Base-by-base conservation (phyloP, 108 stramenopile genomes). In the Pseudonitzschia multiseries region DNA sequence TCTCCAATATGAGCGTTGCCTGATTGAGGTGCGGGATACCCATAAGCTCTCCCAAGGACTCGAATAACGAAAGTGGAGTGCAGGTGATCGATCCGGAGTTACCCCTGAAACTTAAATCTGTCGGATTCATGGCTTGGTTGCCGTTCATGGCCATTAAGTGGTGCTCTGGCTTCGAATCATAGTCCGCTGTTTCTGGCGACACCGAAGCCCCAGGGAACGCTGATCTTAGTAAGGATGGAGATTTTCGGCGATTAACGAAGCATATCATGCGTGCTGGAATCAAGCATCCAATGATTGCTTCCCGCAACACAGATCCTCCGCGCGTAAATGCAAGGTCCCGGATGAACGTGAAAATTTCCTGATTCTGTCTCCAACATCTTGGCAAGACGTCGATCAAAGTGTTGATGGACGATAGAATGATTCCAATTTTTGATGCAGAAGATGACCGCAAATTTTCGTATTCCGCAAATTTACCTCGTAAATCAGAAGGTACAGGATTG, bases 141-240 rank as follows among this genome's bases (percentile, higher is more conserved):
- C 70, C 69, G 27, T 64, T 67, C 22, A 85, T 65, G n/a, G n/a
- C n/a, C n/a, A 17, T 78, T 32, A 65, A 78, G 73, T 36, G 79
- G 13, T 87, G 69, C 14, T 81, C 65, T 50, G 75, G 65, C 24
- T 83, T 81, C 10, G 71, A 77, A 40, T 94, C 87, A 10, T 76
- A 70, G 0, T 90, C 86, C 10, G 82, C 88, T 29, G 82, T 72
- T 27, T 89, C 90, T 18, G 32, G 56, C 4, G 81, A 70, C 18
- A 89, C 68, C 1, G 86, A 81, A n/a, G 91, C 65, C 27, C 89
- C 93, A 56, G 95, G 95, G 61, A 91, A 94, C 10, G 78, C 74
- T 10, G 65, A 26, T 48, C 68, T 65, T 28, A 93, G 53, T n/a
- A 64, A 50, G 10, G 54, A 22, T 17, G 83, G 90, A 17, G 90